Evolutionary conservation across 106 monocot genomes (phyloP).

Genomic region (Apostasia shenzhenica): DNA sequence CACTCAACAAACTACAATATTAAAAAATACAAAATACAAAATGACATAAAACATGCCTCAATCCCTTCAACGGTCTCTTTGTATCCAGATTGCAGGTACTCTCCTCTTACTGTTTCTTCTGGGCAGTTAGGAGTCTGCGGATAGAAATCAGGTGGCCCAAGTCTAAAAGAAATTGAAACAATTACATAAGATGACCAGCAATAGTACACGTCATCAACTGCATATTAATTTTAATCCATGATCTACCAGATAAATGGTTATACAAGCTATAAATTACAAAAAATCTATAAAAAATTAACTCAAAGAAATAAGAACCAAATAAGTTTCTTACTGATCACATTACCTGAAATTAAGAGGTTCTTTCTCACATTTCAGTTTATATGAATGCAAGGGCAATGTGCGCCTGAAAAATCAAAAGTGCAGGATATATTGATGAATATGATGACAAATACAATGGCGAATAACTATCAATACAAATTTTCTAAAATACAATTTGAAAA

Average conservation of each 20-base stretch:
- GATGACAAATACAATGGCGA: not conserved
- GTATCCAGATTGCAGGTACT: conserved; percentile 87
- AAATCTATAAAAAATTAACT: not conserved
- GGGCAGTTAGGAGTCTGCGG: conserved; percentile 87
- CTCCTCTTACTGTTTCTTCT: conserved; percentile 85
- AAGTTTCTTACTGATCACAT: not conserved
- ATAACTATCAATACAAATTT: not conserved
- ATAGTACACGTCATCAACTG: not conserved
- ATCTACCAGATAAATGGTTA: no score
- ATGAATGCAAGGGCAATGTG: conserved; percentile 49
- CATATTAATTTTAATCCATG: not conserved
- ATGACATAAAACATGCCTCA: conserved; percentile 52
- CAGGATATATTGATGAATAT: not conserved
- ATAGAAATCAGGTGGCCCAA: conserved; percentile 93
- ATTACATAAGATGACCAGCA: not conserved
- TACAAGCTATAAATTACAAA: not conserved
- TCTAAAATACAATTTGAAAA: not conserved
- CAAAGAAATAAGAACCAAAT: not conserved
- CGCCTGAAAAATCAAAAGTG: conserved; percentile 44
- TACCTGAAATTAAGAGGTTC: conserved; percentile 84
- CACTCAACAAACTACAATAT: not conserved
- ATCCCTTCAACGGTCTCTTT: conserved; percentile 98
- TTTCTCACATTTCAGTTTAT: conserved; percentile 93
- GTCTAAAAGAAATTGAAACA: conserved; percentile 29
- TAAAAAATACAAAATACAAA: not conserved